Base-by-base conservation (phyloP, 139 green algal genomes). In the Picocystis salinarum region DNA sequence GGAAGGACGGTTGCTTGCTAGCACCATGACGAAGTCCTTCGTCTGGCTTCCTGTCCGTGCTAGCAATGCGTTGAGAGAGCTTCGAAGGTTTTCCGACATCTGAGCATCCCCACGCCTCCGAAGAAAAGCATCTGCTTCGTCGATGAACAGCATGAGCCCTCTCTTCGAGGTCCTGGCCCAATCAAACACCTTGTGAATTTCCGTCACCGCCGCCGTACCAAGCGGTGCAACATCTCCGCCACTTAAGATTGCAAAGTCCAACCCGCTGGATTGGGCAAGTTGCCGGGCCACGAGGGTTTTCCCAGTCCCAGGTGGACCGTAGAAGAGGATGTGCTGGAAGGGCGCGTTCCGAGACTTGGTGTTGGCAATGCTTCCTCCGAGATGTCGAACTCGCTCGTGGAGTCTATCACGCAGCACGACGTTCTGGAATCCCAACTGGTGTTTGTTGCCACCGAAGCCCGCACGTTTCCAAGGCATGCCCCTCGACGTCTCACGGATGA, bases 201-300 rank as follows among this genome's bases (percentile, higher is more conserved):
- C 79, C 15, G 82, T 92, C n/a, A 93, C 82, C 1, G 82, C 82
- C 42, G 64, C 69, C 19, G 64, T 66, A 25, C 67, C 79, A 53
- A 96, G 69, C 0, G 86, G 86, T 5, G 79, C 85, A 30, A 96
- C 81, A 59, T 96, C 86, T 33, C 86, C 86, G 34, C 86, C 85
- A 13, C 65, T 85, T 69, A 99, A 83, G 51, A 99, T 88, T 4
- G 89, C 89, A 45, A 97, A 99, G 59, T 99, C 88, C 50, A 99
- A 66, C 24, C 79, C 53, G 34, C 61, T 79, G 45, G 85, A 90
- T 39, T 74, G 65, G 0, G 89, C 89, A 44, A 99, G 66, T 44
- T 83, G 64, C 68, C 91, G 93, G 41, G 89, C 89, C 0, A 77
- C 85, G 78, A 99, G 82, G 12, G 85, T 95, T 69, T 99, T 99